phyloP scores from a whole-genome alignment of 2,329 filamentous ascomycete genomes.

The Diaporthe capsici region DNA sequence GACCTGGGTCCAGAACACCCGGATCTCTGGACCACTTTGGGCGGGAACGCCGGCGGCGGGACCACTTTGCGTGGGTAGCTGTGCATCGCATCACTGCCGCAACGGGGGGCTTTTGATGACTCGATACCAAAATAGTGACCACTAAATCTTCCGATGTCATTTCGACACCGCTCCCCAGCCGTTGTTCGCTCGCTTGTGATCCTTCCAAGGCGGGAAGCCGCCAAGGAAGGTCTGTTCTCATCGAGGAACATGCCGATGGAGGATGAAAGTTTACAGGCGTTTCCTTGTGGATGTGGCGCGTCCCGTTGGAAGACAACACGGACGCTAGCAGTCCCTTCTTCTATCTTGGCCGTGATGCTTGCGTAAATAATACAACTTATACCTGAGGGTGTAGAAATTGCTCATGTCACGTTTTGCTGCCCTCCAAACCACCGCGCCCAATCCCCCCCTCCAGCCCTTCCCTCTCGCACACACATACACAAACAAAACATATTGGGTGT shows the following conservation, averaged over 20 bases:
- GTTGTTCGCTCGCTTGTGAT: background rate
- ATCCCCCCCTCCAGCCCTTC: background rate
- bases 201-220: background rate
- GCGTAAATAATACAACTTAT: background rate
- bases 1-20: constrained; percentile 8
- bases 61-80: background rate
- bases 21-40: background rate
- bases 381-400: background rate
- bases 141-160: constrained; percentile 12
- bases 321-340: background rate
- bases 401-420: background rate
- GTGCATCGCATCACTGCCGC: background rate
- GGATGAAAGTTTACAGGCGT: background rate
- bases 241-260: background rate
- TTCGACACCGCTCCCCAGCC: background rate
- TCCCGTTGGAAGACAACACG: background rate
- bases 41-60: background rate
- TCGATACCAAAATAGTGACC: background rate
- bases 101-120: constrained; percentile 12
- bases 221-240: constrained; percentile 5
- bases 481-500: background rate
- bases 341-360: background rate
- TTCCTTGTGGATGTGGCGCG: background rate
- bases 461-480: background rate
- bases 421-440: background rate